phyloP scores from a whole-genome alignment of 192 early-diverging fungal genomes.

The Coemansia sp. region DNA sequence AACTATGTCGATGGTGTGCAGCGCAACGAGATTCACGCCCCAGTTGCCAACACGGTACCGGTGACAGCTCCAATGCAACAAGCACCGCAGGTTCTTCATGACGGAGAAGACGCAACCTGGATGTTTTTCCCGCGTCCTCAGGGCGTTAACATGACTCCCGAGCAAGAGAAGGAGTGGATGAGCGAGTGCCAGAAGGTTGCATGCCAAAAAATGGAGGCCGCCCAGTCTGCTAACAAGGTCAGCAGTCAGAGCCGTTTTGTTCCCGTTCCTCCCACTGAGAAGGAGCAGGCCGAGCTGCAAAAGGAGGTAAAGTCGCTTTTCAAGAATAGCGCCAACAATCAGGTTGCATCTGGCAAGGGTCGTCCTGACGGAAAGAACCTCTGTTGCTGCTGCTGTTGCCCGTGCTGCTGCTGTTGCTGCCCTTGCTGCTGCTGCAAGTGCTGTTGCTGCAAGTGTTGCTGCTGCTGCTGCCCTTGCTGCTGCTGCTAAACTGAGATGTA shows the following conservation, averaged over 20 bases:
- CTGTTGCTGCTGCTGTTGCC: conserved; percentile 11
- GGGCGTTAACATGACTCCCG: conserved; percentile 4
- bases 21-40: conserved; percentile 2
- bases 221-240: neutral
- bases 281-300: conserved; percentile 7
- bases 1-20: conserved; percentile 2
- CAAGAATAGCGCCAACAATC: neutral
- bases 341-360: neutral
- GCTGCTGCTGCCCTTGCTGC: conserved; percentile 14
- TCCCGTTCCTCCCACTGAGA: neutral
- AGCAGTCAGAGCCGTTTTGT: conserved; percentile 1
- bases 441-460: conserved; percentile 3
- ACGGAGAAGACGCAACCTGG: conserved; percentile 5
- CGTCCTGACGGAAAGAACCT: conserved; percentile 14
- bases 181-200: conserved; percentile 7
- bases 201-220: conserved; percentile 6
- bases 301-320: conserved; percentile 6
- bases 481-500: conserved; percentile 5
- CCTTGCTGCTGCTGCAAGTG: conserved; percentile 6
- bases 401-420: conserved; percentile 8
- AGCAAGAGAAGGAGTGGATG: conserved; percentile 11
- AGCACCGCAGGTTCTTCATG: neutral
- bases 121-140: conserved; percentile 13
- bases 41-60: neutral
- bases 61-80: neutral